Conservation (phyloP, 768 basidiomycete species). For the Agaricus sinodeliciosus region DNA sequence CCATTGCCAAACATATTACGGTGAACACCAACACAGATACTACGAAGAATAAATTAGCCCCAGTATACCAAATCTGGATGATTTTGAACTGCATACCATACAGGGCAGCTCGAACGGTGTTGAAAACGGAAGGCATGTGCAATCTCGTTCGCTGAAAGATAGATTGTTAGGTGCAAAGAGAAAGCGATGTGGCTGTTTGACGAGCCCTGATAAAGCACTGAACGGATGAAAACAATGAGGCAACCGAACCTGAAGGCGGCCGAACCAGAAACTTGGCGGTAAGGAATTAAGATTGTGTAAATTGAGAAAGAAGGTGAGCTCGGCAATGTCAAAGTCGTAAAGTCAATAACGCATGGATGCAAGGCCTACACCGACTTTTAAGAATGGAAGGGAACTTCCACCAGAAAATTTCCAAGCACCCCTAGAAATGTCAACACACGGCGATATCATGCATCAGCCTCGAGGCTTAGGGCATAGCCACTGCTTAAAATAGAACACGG, state of each 20-base stretch:
- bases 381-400: slow-evolving; percentile 10
- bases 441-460: slow-evolving; percentile 21
- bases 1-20: slow-evolving; percentile 72
- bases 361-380: slow-evolving; percentile 14
- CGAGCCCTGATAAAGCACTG: slow-evolving; percentile 38
- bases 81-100: slow-evolving; percentile 44
- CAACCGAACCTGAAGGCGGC: slow-evolving; percentile 29
- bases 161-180: slow-evolving; percentile 22
- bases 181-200: slow-evolving; percentile 20
- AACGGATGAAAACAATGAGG: slow-evolving; percentile 38
- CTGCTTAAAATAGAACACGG: slow-evolving; percentile 5
- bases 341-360: slow-evolving; percentile 9
- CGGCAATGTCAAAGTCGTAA: neutral
- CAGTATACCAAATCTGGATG: slow-evolving; percentile 1
- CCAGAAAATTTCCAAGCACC: slow-evolving; percentile 17
- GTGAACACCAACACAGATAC: slow-evolving; percentile 69
- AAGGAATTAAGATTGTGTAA: slow-evolving; percentile 12
- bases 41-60: slow-evolving; percentile 19
- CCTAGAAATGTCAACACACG: neutral
- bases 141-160: slow-evolving; percentile 22
- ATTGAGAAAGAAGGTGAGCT: slow-evolving; percentile 1
- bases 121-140: slow-evolving; percentile 69
- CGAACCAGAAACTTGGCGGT: slow-evolving; percentile 10
- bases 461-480: slow-evolving; percentile 26
- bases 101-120: slow-evolving; percentile 56